These are phyloP conservation scores for Fomitopsis palustris DNA, from an alignment of 1,284 basidiomycete genomes.

Conservation along the genomic window DNA sequence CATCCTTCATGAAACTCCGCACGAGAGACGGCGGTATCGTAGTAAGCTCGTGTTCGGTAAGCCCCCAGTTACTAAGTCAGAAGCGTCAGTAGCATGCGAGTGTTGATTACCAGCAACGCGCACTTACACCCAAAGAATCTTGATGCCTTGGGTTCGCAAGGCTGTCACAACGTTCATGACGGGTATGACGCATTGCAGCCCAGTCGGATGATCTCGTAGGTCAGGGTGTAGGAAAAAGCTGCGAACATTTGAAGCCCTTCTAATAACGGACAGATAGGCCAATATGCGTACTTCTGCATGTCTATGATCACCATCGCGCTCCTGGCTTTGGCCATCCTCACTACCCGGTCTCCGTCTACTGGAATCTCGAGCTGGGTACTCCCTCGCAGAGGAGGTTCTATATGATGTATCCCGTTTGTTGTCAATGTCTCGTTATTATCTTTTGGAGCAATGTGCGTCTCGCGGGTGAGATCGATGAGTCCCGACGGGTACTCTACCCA, in stretches of 20 bases:
- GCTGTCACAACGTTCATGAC: slow-evolving; percentile 46
- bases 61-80: slow-evolving; percentile 59
- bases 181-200: slow-evolving; percentile 55
- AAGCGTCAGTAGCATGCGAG: not conserved
- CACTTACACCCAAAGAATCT: slow-evolving; percentile 65
- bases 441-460: slow-evolving; percentile 31
- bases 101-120: not conserved
- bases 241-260: not conserved
- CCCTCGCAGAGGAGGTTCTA: slow-evolving; percentile 27
- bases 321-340: slow-evolving; percentile 47
- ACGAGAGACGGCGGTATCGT: slow-evolving; percentile 59
- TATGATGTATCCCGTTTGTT: slow-evolving; percentile 19
- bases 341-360: slow-evolving; percentile 45
- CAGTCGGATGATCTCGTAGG: slow-evolving; percentile 50
- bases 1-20: slow-evolving; percentile 47
- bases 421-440: slow-evolving; percentile 6
- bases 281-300: slow-evolving; percentile 63
- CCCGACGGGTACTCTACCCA: slow-evolving; percentile 70
- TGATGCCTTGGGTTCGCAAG: slow-evolving; percentile 49
- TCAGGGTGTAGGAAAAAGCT: slow-evolving; percentile 69
- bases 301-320: slow-evolving; percentile 63
- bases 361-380: slow-evolving; percentile 49
- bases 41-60: slow-evolving; percentile 57
- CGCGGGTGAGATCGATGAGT: slow-evolving; percentile 57
- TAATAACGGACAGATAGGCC: not conserved